Conservation (phyloP, 1,284 basidiomycete species). For the Ceratobasidium sp. region DNA sequence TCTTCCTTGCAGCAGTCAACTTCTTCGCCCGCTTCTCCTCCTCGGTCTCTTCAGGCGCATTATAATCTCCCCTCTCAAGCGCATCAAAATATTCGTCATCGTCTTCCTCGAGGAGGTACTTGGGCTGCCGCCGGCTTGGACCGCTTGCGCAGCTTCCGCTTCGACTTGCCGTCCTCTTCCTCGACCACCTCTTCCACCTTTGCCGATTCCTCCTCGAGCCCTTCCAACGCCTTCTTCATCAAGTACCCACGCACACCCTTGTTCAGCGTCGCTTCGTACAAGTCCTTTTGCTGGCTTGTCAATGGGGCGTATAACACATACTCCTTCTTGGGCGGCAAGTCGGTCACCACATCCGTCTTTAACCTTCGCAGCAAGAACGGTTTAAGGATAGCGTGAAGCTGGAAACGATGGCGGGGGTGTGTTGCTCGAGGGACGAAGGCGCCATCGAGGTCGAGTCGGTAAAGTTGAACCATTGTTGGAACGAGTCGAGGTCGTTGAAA, state of each 20-base stretch:
- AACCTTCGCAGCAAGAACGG: conserved; percentile 94
- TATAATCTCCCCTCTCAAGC: conserved; percentile 58
- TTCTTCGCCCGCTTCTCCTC: conserved; percentile 52
- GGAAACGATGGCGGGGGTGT: conserved; percentile 74
- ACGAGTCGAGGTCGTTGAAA: conserved; percentile 87
- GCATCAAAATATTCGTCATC: conserved; percentile 73
- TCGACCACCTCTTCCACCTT: conserved; percentile 45
- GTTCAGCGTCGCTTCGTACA: conserved; percentile 81
- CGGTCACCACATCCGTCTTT: conserved; percentile 88
- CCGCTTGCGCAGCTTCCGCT: conserved; percentile 51
- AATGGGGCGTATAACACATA: conserved; percentile 93
- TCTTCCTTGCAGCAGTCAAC: conserved; percentile 38
- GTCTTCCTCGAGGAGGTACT: conserved; percentile 58
- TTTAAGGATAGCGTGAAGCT: conserved; percentile 89
- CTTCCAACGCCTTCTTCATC: conserved; percentile 55
- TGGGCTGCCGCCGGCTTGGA: conserved; percentile 23
- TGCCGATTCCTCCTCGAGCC: conserved; percentile 43
- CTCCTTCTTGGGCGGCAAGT: conserved; percentile 89
- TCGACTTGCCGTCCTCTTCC: conserved; percentile 49
- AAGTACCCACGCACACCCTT: conserved; percentile 72
- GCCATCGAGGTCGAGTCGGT: conserved; percentile 33
- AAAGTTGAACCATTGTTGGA: conserved; percentile 82
- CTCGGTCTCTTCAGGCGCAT: conserved; percentile 46
- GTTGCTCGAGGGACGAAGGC: conserved; percentile 61
- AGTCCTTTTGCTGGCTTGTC: conserved; percentile 77